Conservation (phyloP, 352 stramenopile genomes). For the Phytophthora idaei region DNA sequence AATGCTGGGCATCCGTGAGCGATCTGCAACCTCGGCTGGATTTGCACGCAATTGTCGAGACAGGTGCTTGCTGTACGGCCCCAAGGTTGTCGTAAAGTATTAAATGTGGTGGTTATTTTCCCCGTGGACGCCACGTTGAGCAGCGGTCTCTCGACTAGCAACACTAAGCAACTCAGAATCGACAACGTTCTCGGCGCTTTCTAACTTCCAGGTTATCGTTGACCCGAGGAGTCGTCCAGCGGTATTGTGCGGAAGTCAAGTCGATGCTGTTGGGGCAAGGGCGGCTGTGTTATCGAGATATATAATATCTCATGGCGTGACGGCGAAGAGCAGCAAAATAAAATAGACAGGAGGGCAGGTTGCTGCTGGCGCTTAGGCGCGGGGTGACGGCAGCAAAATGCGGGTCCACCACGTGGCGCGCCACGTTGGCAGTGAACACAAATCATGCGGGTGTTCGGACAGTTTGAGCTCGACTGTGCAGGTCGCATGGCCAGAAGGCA, state of each 20-base stretch:
- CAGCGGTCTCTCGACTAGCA: constrained; percentile 17
- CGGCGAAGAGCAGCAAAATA: not conserved
- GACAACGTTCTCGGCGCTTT: constrained; percentile 22
- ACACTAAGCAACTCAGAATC: constrained; percentile 15
- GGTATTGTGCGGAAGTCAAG: constrained; percentile 13
- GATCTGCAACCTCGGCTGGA: constrained; percentile 6
- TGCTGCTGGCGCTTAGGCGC: not conserved
- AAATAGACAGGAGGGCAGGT: not conserved
- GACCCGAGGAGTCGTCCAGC: constrained; percentile 6
- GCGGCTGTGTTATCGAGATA: constrained; percentile 2
- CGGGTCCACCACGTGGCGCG: not conserved
- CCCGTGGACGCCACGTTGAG: not conserved
- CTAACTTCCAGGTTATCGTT: constrained; percentile 14
- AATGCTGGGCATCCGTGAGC: not conserved
- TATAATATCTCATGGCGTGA: constrained; percentile 13
- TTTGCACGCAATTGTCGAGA: constrained; percentile 11
- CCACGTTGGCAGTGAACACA: constrained; percentile 23
- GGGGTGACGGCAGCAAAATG: constrained; percentile 19
- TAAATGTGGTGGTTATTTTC: not conserved
- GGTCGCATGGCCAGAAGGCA: constrained; percentile 1
- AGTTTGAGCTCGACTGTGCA: constrained; percentile 6
- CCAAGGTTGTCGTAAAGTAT: too few relatives aligned
- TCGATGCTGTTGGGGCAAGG: constrained; percentile 14
- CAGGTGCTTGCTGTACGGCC: not conserved
- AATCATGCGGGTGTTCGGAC: constrained; percentile 24